Evolutionary conservation across 2,329 filamentous ascomycete species (phyloP).

Genomic region (Davidsoniella virescens): DNA sequence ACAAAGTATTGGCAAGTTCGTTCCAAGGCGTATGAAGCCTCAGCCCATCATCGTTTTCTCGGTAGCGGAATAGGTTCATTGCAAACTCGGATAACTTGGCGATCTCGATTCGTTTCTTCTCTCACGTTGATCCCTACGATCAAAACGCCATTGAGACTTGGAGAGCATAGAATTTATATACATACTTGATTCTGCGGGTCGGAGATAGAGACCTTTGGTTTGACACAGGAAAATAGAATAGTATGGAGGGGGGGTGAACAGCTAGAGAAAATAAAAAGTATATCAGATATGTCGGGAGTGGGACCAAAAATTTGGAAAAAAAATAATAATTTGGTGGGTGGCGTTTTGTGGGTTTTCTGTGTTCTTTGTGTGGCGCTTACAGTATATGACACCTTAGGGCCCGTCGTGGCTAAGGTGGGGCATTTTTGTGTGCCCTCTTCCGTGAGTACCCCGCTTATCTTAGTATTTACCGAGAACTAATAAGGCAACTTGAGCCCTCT

Average conservation of each 20-base stretch:
- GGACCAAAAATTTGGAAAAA: constrained; percentile 5
- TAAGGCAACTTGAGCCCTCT: no score
- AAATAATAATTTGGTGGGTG: not conserved
- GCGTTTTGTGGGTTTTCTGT: constrained; percentile 10
- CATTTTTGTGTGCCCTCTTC: not conserved
- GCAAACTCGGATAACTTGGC: no score
- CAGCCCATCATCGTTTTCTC: no score
- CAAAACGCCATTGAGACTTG: no score
- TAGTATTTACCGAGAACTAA: not conserved
- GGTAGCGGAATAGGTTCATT: no score
- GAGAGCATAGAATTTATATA: not conserved
- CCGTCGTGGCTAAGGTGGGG: not conserved
- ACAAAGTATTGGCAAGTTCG: no score
- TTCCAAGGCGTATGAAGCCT: no score
- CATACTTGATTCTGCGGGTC: constrained; percentile 13
- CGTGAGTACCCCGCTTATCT: not conserved
- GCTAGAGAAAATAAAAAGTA: constrained; percentile 6
- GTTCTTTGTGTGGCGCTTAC: no score
- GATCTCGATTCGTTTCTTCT: no score
- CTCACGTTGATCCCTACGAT: no score
- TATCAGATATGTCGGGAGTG: constrained; percentile 6
- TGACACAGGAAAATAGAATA: constrained; percentile 11
- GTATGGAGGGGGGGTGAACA: not conserved
- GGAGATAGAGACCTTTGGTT: constrained; percentile 12
- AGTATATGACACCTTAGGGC: constrained; percentile 10